Percentiles rank a stretch among this genome's conserved stretches.
phyloP scores from a whole-genome alignment of 352 stramenopile genomes.

The Phytophthora podocarpi region DNA sequence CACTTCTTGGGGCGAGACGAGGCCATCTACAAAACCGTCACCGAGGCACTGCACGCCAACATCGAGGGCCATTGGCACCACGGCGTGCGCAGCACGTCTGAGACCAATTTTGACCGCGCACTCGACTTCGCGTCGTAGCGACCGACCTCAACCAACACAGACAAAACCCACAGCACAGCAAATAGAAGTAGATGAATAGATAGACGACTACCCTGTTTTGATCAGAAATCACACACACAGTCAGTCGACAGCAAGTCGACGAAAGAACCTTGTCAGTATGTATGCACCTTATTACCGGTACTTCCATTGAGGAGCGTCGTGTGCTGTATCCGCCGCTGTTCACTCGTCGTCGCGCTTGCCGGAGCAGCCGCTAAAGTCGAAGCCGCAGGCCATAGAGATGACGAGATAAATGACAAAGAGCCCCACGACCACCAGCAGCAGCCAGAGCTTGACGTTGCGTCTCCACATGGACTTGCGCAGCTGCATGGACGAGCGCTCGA shows the following conservation, averaged over 20 bases:
- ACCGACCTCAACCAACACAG: neutral
- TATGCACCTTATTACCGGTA: neutral
- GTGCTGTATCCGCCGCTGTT: neutral
- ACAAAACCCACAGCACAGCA: conserved; percentile 7
- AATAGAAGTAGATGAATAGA: conserved; percentile 38
- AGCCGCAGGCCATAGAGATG: conserved; percentile 87
- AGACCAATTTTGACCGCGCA: conserved; percentile 75
- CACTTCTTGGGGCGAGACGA: conserved; percentile 75
- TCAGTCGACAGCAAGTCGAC: neutral
- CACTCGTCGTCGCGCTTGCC: conserved; percentile 52
- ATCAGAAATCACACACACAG: conserved; percentile 1
- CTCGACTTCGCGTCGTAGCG: conserved; percentile 68
- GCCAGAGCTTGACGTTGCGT: conserved; percentile 89
- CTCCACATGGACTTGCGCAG: conserved; percentile 91
- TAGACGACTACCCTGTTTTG: conserved; percentile 19
- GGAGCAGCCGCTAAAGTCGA: conserved; percentile 83
- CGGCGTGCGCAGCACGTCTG: conserved; percentile 63
- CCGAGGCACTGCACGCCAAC: conserved; percentile 65
- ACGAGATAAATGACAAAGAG: conserved; percentile 89
- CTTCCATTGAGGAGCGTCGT: neutral
- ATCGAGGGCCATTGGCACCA: conserved; percentile 76
- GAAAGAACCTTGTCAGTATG: conserved; percentile 2
- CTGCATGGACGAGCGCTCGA: conserved; percentile 91
- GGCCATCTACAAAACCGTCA: conserved; percentile 71
- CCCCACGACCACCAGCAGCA: conserved; percentile 74